Evolutionary conservation across 306 rosid genomes (phyloP).

Genomic region (Vicia sativa): DNA sequence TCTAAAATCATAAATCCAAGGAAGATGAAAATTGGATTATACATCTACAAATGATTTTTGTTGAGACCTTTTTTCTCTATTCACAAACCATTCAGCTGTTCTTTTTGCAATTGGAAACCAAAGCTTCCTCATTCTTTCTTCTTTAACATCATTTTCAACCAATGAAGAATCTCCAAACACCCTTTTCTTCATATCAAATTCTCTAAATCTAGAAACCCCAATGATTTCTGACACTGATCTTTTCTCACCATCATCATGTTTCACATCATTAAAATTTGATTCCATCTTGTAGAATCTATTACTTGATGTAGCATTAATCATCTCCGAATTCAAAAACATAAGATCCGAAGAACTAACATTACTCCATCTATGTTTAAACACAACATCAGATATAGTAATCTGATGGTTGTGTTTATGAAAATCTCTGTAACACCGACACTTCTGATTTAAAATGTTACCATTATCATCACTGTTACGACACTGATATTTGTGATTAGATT

Average conservation of each 20-base stretch:
- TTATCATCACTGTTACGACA: background rate
- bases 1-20: conserved; percentile 26
- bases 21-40: conserved; percentile 39
- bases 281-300: conserved; percentile 55
- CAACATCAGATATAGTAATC: conserved; percentile 76
- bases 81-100: conserved; percentile 93
- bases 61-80: conserved; percentile 69
- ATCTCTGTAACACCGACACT: conserved; percentile 10
- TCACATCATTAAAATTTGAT: conserved; percentile 39
- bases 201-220: conserved; percentile 63
- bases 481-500: background rate
- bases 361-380: conserved; percentile 86
- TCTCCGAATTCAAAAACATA: conserved; percentile 77
- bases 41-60: conserved; percentile 51
- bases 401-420: conserved; percentile 76
- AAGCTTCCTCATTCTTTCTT: conserved; percentile 66
- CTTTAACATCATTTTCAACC: conserved; percentile 51
- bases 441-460: background rate
- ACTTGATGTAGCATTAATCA: conserved; percentile 68
- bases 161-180: conserved; percentile 45
- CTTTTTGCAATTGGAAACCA: conserved; percentile 89
- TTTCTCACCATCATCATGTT: conserved; percentile 43
- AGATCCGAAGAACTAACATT: conserved; percentile 84
- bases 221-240: conserved; percentile 89
- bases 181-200: conserved; percentile 45